Base-by-base conservation (phyloP, 164 flowering plant species). In the Berberis vulgaris region DNA sequence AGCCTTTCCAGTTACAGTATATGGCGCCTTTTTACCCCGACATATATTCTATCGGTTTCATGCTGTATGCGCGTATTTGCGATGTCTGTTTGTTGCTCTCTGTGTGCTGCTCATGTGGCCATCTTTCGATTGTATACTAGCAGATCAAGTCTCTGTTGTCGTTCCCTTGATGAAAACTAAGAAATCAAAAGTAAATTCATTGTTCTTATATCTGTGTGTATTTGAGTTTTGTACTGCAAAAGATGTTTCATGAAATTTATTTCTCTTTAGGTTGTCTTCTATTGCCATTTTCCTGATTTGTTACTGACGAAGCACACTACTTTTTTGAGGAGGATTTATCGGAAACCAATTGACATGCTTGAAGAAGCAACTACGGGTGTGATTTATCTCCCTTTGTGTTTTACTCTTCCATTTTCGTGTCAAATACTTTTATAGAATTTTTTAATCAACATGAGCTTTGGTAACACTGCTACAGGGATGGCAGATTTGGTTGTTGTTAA, bases 221-320 rank as follows among this genome's bases (percentile, higher is more conserved):
- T n/a, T 8, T 41, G 7, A 12, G 11, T 43, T 45, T 45, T 59
- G 43, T 62, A 52, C 26, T 26, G 47, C n/a, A 8, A 46, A 12
- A 40, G 0, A 26, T 50, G 5, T 41, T 5, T 56, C 11, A 62
- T 67, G n/a, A 4, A 3, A 11, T 52, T 3, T 7, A 3, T 63
- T 12, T 64, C 67, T 50, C 61, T 74, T 43, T 77, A 94, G 97
- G 90, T 94, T 68, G 82, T 89, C 50, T 94, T 94, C 67, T 94
- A 91, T 73, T 94, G 98, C 72, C 98, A 94, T 79, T 94, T 94
- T 77, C 97, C 96, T 1, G 97, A 94, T 79, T 67, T 87, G 71
- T 79, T 91, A 65, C 81, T 91, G 60, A 96, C 97, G 63, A 81
- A 87, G 69, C 98, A 83, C 60, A 79, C 92, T 5, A 88, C 96